Percentiles rank a stretch among this genome's conserved stretches.
Evolutionary conservation across 805 yeast genomes (phyloP).

Genomic region (Zygosaccharomyces gambellarensis): DNA sequence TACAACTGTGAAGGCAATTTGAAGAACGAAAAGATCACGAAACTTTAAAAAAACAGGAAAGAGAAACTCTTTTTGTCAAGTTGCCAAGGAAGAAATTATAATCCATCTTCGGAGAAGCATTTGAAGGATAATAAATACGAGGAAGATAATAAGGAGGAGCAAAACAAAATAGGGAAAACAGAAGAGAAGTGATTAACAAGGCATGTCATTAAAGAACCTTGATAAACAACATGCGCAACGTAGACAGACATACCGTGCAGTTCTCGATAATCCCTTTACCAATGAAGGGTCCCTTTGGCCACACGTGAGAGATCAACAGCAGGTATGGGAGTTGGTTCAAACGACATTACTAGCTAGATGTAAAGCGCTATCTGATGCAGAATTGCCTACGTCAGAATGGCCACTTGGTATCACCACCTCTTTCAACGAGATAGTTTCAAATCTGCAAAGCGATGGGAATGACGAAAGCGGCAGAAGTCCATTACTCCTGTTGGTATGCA

Average conservation of each 20-base stretch:
- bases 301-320: slow-evolving; percentile 35
- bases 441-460: slow-evolving; percentile 22
- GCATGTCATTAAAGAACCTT: slow-evolving; percentile 42
- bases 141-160: neutral
- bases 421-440: slow-evolving; percentile 51
- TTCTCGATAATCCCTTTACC: slow-evolving; percentile 60
- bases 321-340: slow-evolving; percentile 39
- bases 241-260: slow-evolving; percentile 58
- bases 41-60: neutral
- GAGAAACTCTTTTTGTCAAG: neutral
- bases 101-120: neutral
- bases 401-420: slow-evolving; percentile 21
- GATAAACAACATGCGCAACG: slow-evolving; percentile 41
- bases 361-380: slow-evolving; percentile 27
- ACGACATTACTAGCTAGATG: slow-evolving; percentile 35
- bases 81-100: neutral
- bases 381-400: slow-evolving; percentile 13
- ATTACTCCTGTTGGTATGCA: slow-evolving; percentile 51
- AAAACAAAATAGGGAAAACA: neutral
- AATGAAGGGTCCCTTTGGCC: slow-evolving; percentile 43
- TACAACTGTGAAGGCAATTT: neutral
- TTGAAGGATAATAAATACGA: neutral
- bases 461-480: slow-evolving; percentile 35
- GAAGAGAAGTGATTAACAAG: neutral
- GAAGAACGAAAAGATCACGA: neutral